Base-by-base conservation (phyloP, 331 rosid genomes). In the Rosa hybrid region DNA sequence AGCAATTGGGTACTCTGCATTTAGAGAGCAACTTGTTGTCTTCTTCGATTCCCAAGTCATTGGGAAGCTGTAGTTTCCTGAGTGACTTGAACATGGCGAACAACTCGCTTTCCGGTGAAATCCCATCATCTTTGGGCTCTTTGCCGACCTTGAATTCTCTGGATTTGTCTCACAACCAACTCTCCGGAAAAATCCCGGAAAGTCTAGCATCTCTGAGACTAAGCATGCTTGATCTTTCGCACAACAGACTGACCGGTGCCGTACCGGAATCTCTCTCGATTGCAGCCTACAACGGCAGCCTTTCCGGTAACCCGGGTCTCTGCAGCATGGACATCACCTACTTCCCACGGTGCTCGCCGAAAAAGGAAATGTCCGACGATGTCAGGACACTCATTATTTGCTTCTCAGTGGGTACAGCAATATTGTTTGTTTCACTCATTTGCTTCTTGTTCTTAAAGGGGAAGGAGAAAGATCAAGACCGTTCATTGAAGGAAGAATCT, bases 281-380 rank as follows among this genome's bases (percentile, higher is more conserved):
- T 4, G 87, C 74, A 68, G 98, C 97, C 54, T 96, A 96, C 84
- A 91, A 93, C 6, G 91, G 94, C 16, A 91, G 99, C 83, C 90
- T 93, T n/a, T 50, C 82, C 0, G 97, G 91, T 21, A 96, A 96
- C 81, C 82, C 90, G 0, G 86, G 84, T 20, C 91, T 96, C 25
- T 96, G 99, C 85, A 89, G 91, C 45, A n/a, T 77, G 0, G 77
- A 67, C 20, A 82, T 90, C 0, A 74, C 60, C 74, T 46, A 88
- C 1, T 87, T 93, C 82, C 81, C 54, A 1, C 87, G 83, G 23
- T 96, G 99, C 79, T 77, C 92, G 3, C 41, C 74, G 9, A 27
- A 50, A 2, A 77, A 90, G 2, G 86, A 81, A 64, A 60, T 84
- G 83, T 78, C 98, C 7, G 83, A 69, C 13, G 83, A 78, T 34